These are phyloP conservation scores for Aspergillus ochraceus DNA, from an alignment of 2,329 filamentous ascomycete genomes.

Conservation along the genomic window DNA sequence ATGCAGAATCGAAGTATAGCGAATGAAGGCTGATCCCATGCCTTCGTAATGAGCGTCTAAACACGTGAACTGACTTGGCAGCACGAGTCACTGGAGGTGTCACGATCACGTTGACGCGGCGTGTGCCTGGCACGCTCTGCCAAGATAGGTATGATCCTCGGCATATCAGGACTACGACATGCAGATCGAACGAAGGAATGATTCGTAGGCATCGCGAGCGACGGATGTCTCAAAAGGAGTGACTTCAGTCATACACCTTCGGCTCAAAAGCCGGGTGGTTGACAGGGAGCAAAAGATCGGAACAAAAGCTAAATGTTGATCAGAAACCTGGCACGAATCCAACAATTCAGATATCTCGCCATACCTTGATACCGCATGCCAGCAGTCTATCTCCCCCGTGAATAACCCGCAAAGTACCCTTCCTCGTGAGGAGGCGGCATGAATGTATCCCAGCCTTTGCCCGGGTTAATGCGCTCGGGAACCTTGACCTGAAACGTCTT, in stretches of 20 bases:
- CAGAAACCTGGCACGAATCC: neutral
- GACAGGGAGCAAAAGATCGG: neutral
- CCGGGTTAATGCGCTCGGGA: slow-evolving; percentile 21
- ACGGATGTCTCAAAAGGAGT: neutral
- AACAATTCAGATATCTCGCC: neutral
- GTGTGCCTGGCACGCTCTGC: neutral
- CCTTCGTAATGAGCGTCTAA: neutral
- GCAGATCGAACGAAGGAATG: neutral
- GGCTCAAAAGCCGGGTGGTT: neutral
- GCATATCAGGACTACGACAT: neutral
- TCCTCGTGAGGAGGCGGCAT: slow-evolving; percentile 12
- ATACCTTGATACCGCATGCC: neutral
- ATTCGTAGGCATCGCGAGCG: neutral
- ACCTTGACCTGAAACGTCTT: slow-evolving; percentile 31
- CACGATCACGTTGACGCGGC: neutral
- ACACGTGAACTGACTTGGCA: neutral
- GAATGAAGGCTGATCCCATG: neutral
- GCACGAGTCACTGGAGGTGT: neutral
- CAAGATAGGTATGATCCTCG: neutral
- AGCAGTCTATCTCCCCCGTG: neutral
- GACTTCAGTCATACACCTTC: neutral
- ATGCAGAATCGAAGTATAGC: neutral
- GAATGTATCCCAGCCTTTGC: slow-evolving; percentile 23
- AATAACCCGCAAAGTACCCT: slow-evolving; percentile 1
- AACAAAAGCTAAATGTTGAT: neutral